These are phyloP conservation scores for Beauveria pseudobassiana DNA, from an alignment of 2,329 filamentous ascomycete genomes.

Conservation along the genomic window DNA sequence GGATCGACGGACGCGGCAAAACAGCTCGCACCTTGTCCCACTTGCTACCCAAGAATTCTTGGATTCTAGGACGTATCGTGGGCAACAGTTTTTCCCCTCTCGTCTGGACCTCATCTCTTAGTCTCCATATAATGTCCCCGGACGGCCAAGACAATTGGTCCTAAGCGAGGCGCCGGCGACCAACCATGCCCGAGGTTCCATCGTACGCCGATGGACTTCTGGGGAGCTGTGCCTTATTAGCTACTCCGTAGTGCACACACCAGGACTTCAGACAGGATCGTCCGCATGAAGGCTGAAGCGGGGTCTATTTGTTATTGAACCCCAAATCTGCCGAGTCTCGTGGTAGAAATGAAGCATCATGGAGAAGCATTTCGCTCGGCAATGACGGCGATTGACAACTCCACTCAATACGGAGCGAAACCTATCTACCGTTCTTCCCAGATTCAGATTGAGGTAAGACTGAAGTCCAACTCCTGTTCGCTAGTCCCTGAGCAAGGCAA, in stretches of 20 bases:
- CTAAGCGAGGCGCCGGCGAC: background rate
- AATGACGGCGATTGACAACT: background rate
- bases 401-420: background rate
- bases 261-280: background rate
- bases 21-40: background rate
- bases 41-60: background rate
- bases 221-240: background rate
- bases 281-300: background rate
- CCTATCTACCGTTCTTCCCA: background rate
- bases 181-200: background rate
- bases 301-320: background rate
- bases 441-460: too few relatives aligned
- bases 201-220: background rate
- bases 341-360: background rate
- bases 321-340: background rate
- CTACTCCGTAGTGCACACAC: background rate
- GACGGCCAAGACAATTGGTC: background rate
- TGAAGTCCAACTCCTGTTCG: background rate
- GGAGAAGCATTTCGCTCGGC: background rate
- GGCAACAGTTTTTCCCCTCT: background rate
- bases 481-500: background rate
- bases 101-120: background rate
- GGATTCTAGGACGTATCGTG: background rate
- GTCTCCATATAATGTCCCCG: background rate
- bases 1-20: conserved; percentile 1